Conservation (phyloP, 306 rosid genomes). For the Sicyos baderoa region DNA sequence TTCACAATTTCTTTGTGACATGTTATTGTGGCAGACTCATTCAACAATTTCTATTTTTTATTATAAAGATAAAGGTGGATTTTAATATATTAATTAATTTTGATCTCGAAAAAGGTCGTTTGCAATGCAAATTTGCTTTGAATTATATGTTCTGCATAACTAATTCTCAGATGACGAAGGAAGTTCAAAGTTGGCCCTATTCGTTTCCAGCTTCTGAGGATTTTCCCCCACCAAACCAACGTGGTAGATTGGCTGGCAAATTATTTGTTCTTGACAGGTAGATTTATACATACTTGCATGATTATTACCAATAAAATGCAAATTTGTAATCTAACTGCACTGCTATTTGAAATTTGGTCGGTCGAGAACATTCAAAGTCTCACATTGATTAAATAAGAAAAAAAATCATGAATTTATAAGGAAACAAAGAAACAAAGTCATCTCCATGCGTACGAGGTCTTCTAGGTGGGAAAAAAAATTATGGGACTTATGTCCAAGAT, state of each 20-base stretch:
- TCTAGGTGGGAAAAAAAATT: too few species aligned
- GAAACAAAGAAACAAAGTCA: too few species aligned
- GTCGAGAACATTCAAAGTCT: too few species aligned
- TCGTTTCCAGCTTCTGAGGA: conserved; percentile 64
- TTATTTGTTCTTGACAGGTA: conserved; percentile 56
- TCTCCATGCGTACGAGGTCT: too few species aligned
- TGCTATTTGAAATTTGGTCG: too few species aligned
- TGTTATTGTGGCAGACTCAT: too few species aligned
- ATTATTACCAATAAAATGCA: too few species aligned
- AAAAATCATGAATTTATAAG: too few species aligned
- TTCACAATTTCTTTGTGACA: too few species aligned
- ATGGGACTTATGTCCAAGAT: too few species aligned
- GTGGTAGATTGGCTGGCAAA: conserved; percentile 62
- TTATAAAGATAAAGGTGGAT: background rate
- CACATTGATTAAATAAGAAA: too few species aligned
- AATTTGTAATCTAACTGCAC: too few species aligned
- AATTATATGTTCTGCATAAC: background rate
- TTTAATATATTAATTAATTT: background rate
- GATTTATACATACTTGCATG: background rate
- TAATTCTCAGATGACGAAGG: conserved; percentile 49
- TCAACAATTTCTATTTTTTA: background rate
- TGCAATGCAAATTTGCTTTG: background rate
- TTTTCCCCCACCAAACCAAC: conserved; percentile 41
- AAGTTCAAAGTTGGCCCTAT: conserved; percentile 87
- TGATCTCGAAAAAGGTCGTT: background rate